These are phyloP conservation scores for Nicotiana benthamiana DNA, from an alignment of 257 asterid species.

Conservation along the genomic window DNA sequence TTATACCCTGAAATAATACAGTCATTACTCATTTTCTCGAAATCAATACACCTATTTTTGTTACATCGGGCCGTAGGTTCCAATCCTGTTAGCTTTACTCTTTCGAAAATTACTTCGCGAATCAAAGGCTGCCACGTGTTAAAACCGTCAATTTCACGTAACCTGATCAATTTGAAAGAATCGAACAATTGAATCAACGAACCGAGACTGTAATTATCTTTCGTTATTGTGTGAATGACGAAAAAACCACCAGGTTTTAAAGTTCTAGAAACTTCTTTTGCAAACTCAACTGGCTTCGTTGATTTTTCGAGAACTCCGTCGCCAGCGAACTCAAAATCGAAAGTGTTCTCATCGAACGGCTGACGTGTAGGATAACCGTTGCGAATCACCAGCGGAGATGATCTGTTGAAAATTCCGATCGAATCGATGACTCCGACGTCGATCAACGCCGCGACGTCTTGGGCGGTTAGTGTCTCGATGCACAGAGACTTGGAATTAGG, in stretches of 20 bases:
- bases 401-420: conserved; percentile 28
- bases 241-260: conserved; percentile 46
- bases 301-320: conserved; percentile 29
- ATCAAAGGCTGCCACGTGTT: conserved; percentile 18
- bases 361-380: conserved; percentile 11
- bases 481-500: conserved; percentile 38
- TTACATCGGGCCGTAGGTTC: neutral
- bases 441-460: conserved; percentile 38
- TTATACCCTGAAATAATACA: conserved; percentile 26
- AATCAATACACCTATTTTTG: neutral
- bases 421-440: conserved; percentile 38
- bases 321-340: conserved; percentile 45
- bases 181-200: conserved; percentile 36
- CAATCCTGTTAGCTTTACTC: conserved; percentile 8
- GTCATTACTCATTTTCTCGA: neutral
- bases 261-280: conserved; percentile 42
- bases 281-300: conserved; percentile 28
- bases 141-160: conserved; percentile 30
- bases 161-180: conserved; percentile 25
- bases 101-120: conserved; percentile 36
- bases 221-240: conserved; percentile 37
- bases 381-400: conserved; percentile 19
- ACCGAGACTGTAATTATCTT: conserved; percentile 43
- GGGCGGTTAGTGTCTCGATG: conserved; percentile 26
- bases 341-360: conserved; percentile 26